Conservation (phyloP, 2,329 filamentous ascomycete genomes). For the Anthostomella pinea region DNA sequence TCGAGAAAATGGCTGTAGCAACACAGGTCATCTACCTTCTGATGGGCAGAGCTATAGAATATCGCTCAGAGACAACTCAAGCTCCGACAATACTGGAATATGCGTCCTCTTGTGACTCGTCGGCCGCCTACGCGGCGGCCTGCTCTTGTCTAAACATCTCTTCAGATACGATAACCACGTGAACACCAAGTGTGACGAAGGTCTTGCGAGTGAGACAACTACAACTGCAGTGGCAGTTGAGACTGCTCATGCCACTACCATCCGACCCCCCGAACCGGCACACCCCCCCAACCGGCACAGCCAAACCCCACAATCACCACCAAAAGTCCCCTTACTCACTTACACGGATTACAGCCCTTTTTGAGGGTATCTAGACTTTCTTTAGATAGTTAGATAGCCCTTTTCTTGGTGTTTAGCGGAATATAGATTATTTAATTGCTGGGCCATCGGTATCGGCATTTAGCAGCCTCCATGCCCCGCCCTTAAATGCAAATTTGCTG, state of each 20-base stretch:
- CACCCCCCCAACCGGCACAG: no score
- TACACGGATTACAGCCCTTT: no score
- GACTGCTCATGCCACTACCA: slow-evolving; percentile 7
- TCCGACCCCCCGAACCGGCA: no score
- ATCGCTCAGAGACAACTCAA: background rate
- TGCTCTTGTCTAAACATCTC: slow-evolving; percentile 20
- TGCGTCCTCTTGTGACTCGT: slow-evolving; percentile 15
- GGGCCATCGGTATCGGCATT: no score
- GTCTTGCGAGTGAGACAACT: slow-evolving; percentile 5
- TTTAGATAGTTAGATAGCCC: no score
- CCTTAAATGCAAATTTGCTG: no score
- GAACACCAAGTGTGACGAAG: slow-evolving; percentile 12
- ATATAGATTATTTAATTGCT: no score
- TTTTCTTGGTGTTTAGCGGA: no score
- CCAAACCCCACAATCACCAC: no score
- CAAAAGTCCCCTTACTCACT: no score
- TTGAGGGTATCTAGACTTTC: no score
- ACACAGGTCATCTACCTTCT: slow-evolving; percentile 14
- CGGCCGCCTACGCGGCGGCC: slow-evolving; percentile 18
- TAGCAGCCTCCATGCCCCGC: no score
- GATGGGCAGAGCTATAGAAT: slow-evolving; percentile 7
- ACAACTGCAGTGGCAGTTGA: slow-evolving; percentile 5
- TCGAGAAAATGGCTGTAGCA: slow-evolving; percentile 17
- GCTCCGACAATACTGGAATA: slow-evolving; percentile 13
- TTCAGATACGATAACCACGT: slow-evolving; percentile 10